A percentile compares a stretch with the other conserved stretches of the same genome.
phyloP scores from a whole-genome alignment of 495 filamentous ascomycete genomes.

The Penicillium bialowiezense region DNA sequence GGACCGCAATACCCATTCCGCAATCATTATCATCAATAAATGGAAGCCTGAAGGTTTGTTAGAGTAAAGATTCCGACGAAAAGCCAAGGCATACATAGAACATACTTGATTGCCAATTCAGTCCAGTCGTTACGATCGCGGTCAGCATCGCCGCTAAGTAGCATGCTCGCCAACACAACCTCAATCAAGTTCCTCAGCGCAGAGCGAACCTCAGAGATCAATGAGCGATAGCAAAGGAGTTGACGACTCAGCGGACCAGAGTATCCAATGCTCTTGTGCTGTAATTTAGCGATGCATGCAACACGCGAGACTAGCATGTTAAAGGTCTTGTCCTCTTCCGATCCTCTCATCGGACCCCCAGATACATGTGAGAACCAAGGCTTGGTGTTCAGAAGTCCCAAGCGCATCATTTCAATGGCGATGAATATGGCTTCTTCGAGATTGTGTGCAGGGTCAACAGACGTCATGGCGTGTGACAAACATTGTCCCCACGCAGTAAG shows the following conservation, averaged over 20 bases:
- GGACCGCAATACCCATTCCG: constrained; percentile 83
- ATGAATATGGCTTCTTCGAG: constrained; percentile 66
- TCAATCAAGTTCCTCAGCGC: constrained; percentile 80
- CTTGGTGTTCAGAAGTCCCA: constrained; percentile 70
- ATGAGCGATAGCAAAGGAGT: constrained; percentile 79
- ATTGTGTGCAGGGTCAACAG: constrained; percentile 52
- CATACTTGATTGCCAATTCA: constrained; percentile 70
- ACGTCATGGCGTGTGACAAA: constrained; percentile 63
- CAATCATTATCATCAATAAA: constrained; percentile 83
- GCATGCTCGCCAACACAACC: constrained; percentile 70
- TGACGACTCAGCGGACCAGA: constrained; percentile 92
- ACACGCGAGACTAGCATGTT: constrained; percentile 81
- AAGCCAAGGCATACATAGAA: constrained; percentile 8
- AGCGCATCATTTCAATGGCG: constrained; percentile 74
- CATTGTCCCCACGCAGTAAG: constrained; percentile 84
- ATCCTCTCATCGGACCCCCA: constrained; percentile 56
- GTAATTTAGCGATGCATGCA: constrained; percentile 75
- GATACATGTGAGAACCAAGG: constrained; percentile 57
- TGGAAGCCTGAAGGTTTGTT: constrained; percentile 61
- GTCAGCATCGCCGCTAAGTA: constrained; percentile 73
- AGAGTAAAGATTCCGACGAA: constrained; percentile 20
- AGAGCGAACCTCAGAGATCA: constrained; percentile 74
- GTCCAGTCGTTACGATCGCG: constrained; percentile 68
- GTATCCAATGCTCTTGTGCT: constrained; percentile 83
- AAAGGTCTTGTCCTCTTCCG: constrained; percentile 62